phyloP scores from a whole-genome alignment of 1,284 basidiomycete species.

The Mycosarcoma maydis region DNA sequence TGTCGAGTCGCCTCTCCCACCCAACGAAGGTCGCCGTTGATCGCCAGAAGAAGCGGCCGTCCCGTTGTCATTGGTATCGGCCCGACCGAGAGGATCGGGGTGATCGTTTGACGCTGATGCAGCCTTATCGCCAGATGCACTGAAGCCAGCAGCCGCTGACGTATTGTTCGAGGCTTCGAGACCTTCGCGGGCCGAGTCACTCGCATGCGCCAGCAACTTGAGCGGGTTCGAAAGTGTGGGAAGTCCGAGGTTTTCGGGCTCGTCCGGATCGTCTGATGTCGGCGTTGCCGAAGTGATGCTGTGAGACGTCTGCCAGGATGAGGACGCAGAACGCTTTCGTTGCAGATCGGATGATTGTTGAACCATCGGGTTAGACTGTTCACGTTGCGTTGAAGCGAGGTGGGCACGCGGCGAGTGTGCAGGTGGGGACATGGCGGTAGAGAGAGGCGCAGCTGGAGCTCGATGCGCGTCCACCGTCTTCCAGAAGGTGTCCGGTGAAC shows the following conservation, averaged over 20 bases:
- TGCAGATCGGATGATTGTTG: slow-evolving; percentile 15
- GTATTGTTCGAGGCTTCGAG: slow-evolving; percentile 10
- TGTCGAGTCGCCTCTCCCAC: not conserved
- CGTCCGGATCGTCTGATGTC: slow-evolving; percentile 38
- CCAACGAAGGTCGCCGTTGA: not conserved
- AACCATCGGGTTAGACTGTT: not conserved
- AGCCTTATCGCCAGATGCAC: not conserved
- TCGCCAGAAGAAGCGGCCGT: not conserved
- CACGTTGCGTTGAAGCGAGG: slow-evolving; percentile 3
- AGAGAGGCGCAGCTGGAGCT: slow-evolving; percentile 6
- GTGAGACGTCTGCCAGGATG: slow-evolving; percentile 22
- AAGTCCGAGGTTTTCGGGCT: slow-evolving; percentile 47
- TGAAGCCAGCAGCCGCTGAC: not conserved
- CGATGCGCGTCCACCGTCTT: slow-evolving; percentile 6
- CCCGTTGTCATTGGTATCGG: slow-evolving; percentile 1
- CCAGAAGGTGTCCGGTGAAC: slow-evolving; percentile 16
- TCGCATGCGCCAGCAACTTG: slow-evolving; percentile 45
- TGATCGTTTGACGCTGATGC: not conserved
- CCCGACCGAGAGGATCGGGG: not conserved
- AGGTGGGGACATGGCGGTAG: slow-evolving; percentile 34
- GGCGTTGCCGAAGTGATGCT: slow-evolving; percentile 42
- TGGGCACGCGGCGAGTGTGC: slow-evolving; percentile 18
- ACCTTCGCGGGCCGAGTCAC: slow-evolving; percentile 41
- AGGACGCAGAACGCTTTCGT: slow-evolving; percentile 25
- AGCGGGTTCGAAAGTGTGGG: slow-evolving; percentile 47